Base-by-base conservation (phyloP, 164 flowering plant genomes). In the Santalum album region DNA sequence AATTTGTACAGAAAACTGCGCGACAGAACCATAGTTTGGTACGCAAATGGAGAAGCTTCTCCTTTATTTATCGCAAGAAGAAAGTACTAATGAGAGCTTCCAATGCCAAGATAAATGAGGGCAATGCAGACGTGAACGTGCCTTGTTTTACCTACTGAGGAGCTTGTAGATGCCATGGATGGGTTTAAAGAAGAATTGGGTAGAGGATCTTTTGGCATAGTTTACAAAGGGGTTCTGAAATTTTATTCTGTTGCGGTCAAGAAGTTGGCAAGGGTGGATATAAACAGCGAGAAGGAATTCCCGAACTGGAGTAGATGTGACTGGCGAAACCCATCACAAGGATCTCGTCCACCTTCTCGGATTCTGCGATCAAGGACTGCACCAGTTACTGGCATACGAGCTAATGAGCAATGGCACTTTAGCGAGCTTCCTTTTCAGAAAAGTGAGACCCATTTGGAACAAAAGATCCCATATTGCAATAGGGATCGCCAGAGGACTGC, bases 1-100 rank as follows among this genome's bases (percentile, higher is more conserved):
- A 35, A 70, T 74, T 1, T 74, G 75, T 74, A 52, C 47, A 25
- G 59, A 21, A 74, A 68, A n/a, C 65, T 74, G 1, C 65, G 70
- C 9, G 68, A 65, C 2, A 35, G 22, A 50, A 70, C 75, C 47
- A 52, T 70, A 12, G 70, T 70, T 10, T 74, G 75, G 78, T 67
- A 25, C 23, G 69, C 63, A 12, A 58, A 52, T 20, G 66, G 17
- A 12, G 60, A 58, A 21, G 20, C 21, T 42, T 42, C n/a, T 42
- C 12, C 21, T n/a, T 42, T 6, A 18, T 42, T 21, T 18, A 42
- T 12, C 21, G 1, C 21, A 42, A 42, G 45, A n/a, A n/a, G n/a
- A 42, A 42, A 4, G 17, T 11, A 14, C 3, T 38, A 3, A 12
- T 38, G 16, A 11, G 3, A 15, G 14, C 14, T 0, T 15, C 42